Evolutionary conservation across 2,329 filamentous ascomycete genomes (phyloP).

Genomic region (Aspergillus costaricaensis): DNA sequence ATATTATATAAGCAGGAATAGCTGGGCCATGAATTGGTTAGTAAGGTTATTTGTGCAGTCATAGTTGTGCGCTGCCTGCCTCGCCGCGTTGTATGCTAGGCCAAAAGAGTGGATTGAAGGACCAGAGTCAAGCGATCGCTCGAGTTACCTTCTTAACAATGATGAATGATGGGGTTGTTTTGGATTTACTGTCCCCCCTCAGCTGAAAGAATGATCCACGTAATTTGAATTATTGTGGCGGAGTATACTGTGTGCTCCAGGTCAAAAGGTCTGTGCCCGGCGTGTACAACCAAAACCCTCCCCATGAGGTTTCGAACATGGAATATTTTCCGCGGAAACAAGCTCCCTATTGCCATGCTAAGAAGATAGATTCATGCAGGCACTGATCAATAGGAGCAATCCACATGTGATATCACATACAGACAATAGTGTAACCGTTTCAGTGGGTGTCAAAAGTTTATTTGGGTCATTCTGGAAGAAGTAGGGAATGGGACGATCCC

Average conservation of each 20-base stretch:
- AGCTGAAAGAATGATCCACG: background rate
- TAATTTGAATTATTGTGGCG: background rate
- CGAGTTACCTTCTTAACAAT: background rate
- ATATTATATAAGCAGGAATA: background rate
- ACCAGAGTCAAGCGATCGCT: background rate
- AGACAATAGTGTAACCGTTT: constrained; percentile 9
- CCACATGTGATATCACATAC: constrained; percentile 13
- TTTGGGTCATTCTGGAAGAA: background rate
- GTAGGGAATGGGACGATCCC: background rate
- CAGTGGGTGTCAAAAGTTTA: constrained; percentile 7
- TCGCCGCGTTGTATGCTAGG: background rate
- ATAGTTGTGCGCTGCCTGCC: background rate
- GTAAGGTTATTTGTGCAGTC: background rate
- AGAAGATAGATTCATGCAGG: background rate
- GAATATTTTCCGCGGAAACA: background rate
- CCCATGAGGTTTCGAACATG: background rate
- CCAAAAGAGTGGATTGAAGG: background rate
- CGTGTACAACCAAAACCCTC: background rate
- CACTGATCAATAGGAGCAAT: background rate
- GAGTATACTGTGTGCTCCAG: background rate
- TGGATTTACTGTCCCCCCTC: background rate
- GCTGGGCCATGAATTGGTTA: background rate
- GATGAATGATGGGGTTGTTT: background rate
- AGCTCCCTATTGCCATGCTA: background rate
- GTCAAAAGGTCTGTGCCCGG: background rate